A percentile compares a stretch with the other conserved stretches of the same genome.
These are phyloP conservation scores for Vitis rupestris DNA, from an alignment of 164 flowering plant genomes.

Conservation along the genomic window DNA sequence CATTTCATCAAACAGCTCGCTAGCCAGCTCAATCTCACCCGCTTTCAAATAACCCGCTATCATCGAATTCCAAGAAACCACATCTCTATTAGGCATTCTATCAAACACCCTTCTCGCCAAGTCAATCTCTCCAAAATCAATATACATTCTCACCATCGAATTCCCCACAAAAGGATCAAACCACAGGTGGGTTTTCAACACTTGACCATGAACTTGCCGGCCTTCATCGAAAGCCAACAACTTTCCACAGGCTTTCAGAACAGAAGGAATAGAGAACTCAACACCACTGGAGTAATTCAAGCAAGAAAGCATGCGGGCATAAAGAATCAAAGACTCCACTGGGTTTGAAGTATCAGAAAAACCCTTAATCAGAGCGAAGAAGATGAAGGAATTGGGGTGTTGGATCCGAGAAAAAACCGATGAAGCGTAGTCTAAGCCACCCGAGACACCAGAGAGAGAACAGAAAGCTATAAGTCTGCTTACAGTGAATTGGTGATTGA, in stretches of 20 bases:
- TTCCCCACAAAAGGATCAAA: slow-evolving; percentile 26
- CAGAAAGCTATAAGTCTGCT: slow-evolving; percentile 16
- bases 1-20: slow-evolving; percentile 26
- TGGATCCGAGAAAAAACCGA: slow-evolving; percentile 14
- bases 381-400: slow-evolving; percentile 25
- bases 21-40: slow-evolving; percentile 20
- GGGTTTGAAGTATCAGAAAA: slow-evolving; percentile 15
- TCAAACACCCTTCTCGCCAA: slow-evolving; percentile 30
- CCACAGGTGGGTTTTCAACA: slow-evolving; percentile 16
- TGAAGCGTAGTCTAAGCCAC: slow-evolving; percentile 17
- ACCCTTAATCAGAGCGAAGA: slow-evolving; percentile 19
- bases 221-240: slow-evolving; percentile 23
- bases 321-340: slow-evolving; percentile 9
- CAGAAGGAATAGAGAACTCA: slow-evolving; percentile 30
- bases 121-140: slow-evolving; percentile 20
- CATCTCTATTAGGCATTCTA: slow-evolving; percentile 24
- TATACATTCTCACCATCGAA: slow-evolving; percentile 24
- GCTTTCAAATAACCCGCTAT: slow-evolving; percentile 20
- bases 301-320: slow-evolving; percentile 15
- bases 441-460: slow-evolving; percentile 15
- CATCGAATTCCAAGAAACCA: slow-evolving; percentile 30
- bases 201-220: slow-evolving; percentile 27
- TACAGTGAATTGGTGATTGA: slow-evolving; percentile 11
- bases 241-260: slow-evolving; percentile 27
- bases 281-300: slow-evolving; percentile 13